A percentile compares a stretch with the other conserved stretches of the same genome.
phyloP scores from a whole-genome alignment of 2,329 filamentous ascomycete species.

The Westerdykella sp. region DNA sequence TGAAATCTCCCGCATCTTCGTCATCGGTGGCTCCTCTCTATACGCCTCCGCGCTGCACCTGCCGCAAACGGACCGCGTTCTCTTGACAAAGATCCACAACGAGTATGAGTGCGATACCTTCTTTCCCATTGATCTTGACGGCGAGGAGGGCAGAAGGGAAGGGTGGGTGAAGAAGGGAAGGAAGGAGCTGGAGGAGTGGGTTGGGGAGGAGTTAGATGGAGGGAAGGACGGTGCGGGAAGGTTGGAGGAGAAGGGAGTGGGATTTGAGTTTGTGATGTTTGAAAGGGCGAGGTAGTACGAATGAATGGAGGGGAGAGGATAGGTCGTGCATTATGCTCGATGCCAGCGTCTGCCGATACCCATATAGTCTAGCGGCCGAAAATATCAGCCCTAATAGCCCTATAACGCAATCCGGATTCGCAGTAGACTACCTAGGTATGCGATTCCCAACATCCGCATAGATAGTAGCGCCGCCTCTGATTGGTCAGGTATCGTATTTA shows the following conservation, averaged over 20 bases:
- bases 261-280: conserved; percentile 71
- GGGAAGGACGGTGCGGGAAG: conserved; percentile 40
- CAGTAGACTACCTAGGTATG: no score
- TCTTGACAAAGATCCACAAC: conserved; percentile 62
- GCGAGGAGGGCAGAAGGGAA: conserved; percentile 22
- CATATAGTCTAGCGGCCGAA: no score
- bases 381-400: no score
- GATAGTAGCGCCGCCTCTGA: no score
- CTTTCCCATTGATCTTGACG: conserved; percentile 57
- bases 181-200: conserved; percentile 55
- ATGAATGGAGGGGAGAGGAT: no score
- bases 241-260: conserved; percentile 57
- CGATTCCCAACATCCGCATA: no score
- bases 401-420: no score
- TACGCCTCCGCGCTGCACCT: conserved; percentile 65
- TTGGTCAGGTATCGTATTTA: no score
- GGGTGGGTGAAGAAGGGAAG: conserved; percentile 52
- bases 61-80: conserved; percentile 53
- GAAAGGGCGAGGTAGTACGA: conserved; percentile 23
- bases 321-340: no score
- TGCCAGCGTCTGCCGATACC: no score
- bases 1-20: conserved; percentile 50
- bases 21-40: conserved; percentile 86
- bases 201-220: conserved; percentile 55
- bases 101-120: conserved; percentile 73